Base-by-base conservation (phyloP, 2,329 filamentous ascomycete genomes). In the Ophiostoma sp. region DNA sequence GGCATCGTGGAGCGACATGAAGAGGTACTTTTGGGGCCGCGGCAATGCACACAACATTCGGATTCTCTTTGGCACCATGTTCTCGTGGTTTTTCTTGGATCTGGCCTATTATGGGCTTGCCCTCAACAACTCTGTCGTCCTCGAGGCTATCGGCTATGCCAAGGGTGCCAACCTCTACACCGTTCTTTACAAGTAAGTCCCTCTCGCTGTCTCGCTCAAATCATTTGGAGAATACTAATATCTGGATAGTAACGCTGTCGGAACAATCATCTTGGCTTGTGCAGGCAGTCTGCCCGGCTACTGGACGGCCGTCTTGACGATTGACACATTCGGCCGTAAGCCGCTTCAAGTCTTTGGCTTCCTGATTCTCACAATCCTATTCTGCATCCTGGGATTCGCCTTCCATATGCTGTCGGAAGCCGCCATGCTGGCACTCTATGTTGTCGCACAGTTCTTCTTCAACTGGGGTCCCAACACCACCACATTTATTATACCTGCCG, bases 51-150 rank as follows among this genome's bases (percentile, higher is more conserved):
- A 84, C 75, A 88, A 94, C 74, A 83, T 87, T 67, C 90, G 89
- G 78, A 83, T 92, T 60, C 84, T 94, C 0, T 79, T 94, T 65
- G 91, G 90, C 44, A 94, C 91, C 17, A 91, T 91, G 0, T 81
- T 90, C 67, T 93, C 90, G 0, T 94, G 92, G 91, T 94, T 94
- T 80, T 89, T 94, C 75, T 82, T 94, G 68, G 91, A 94, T 76
- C 77, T 86, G 69, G 88, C 88, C 3, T 90, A 86, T 76, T 91
- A 90, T 74, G 89, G 89, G 44, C 84, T 94, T 1, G 87, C 89
- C 41, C 81, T 94, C n/a, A 94, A 94, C 76, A 92, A 89, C 76
- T 84, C 86, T 13, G 86, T 90, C 73, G 87, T 95, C 44, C 84
- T 94, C 15, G 80, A 83, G 48, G 87, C 88, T 2, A 92, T 94